Evolutionary conservation across 176 grass and related monocot species (phyloP).

Genomic region (Chrysopogon serrulatus): DNA sequence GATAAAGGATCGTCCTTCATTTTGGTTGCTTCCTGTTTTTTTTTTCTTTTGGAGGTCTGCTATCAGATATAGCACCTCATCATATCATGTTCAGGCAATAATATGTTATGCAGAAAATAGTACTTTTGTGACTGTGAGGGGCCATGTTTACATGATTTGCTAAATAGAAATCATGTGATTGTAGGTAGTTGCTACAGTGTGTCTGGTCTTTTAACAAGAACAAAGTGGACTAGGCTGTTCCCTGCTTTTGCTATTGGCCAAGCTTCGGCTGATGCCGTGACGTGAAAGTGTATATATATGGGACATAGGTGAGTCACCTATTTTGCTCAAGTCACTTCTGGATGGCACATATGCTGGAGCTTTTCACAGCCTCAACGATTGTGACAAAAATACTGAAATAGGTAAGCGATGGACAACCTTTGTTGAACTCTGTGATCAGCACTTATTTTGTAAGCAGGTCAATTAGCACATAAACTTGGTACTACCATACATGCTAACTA

Average conservation of each 20-base stretch:
- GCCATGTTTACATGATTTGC: not conserved
- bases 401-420: conserved; percentile 92
- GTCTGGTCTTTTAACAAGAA: not conserved
- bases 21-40: not conserved
- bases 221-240: conserved; percentile 19
- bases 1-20: not conserved
- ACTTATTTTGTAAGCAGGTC: conserved; percentile 93
- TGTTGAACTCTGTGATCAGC: conserved; percentile 73
- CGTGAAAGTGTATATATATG: too few relatives aligned
- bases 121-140: not conserved
- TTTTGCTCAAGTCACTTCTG: too few relatives aligned
- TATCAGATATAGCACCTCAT: too few relatives aligned
- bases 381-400: conserved; percentile 51
- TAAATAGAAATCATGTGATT: not conserved
- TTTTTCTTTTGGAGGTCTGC: not conserved
- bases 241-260: not conserved
- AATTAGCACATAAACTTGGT: conserved; percentile 10
- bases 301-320: too few relatives aligned
- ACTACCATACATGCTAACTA: not conserved
- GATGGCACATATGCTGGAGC: too few relatives aligned
- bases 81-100: too few relatives aligned
- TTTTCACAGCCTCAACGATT: conserved; percentile 73
- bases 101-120: not conserved
- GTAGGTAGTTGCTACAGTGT: not conserved
- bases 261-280: too few relatives aligned